Evolutionary conservation across 768 basidiomycete genomes (phyloP).

Genomic region (Rhizopogon roseolus): DNA sequence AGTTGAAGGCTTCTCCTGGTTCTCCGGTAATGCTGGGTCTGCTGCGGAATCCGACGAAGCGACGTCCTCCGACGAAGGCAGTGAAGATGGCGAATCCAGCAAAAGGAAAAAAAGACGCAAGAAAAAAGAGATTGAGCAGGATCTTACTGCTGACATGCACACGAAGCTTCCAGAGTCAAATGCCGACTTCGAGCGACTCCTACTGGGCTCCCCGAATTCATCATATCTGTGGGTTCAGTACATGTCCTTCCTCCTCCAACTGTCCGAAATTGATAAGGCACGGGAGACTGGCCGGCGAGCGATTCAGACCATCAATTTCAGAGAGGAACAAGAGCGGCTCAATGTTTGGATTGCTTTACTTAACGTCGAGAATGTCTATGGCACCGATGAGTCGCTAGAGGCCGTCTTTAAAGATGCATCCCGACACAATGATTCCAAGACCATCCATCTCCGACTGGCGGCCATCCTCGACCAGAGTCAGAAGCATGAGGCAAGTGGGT

Average conservation of each 20-base stretch:
- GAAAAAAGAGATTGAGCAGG: constrained; percentile 70
- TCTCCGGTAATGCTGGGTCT: constrained; percentile 31
- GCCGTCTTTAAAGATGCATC: constrained; percentile 86
- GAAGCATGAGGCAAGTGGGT: constrained; percentile 62
- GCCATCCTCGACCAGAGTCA: constrained; percentile 80
- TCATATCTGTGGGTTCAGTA: constrained; percentile 99
- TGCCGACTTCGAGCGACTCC: constrained; percentile 88
- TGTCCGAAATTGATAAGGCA: constrained; percentile 96
- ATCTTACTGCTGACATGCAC: constrained; percentile 86
- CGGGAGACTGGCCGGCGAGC: constrained; percentile 83
- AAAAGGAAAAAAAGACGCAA: constrained; percentile 63
- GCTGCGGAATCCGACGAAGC: constrained; percentile 37
- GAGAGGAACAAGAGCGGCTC: constrained; percentile 93
- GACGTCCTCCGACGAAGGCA: constrained; percentile 41
- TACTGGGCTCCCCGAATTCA: constrained; percentile 93
- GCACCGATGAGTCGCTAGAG: constrained; percentile 77
- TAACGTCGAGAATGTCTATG: constrained; percentile 92
- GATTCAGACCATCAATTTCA: constrained; percentile 82
- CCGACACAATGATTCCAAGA: constrained; percentile 89
- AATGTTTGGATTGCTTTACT: constrained; percentile 97
- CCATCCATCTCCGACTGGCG: constrained; percentile 79
- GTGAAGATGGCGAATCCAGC: constrained; percentile 7
- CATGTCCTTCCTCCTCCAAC: constrained; percentile 96
- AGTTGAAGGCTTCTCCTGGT: constrained; percentile 73
- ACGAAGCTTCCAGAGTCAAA: constrained; percentile 83